Base-by-base conservation (phyloP, 2,329 filamentous ascomycete species). In the Periglandula ipomoeae region DNA sequence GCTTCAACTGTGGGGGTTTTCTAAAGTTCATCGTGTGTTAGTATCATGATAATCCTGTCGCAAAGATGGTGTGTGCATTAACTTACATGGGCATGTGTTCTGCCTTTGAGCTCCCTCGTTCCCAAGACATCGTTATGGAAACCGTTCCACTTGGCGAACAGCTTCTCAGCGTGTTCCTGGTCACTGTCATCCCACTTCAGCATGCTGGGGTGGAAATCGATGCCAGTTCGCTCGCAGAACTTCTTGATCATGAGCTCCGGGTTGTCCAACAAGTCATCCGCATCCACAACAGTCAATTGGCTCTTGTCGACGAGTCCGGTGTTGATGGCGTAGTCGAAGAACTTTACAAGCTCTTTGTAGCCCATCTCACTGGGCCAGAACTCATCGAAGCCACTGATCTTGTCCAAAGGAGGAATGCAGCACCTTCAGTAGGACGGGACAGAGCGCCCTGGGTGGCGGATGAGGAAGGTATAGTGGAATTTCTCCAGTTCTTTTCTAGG, bases 371-470 rank as follows among this genome's bases (percentile, higher is more conserved):
- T 81, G 35, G 89, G 85, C 71, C 90, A 83, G 73, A 95, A 96
- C 61, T 89, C 72, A 66, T 85, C 75, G 72, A 94, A 97, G 7
- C 89, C 88, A 0, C 91, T 97, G 53, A 88, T 70, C 42, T 84
- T 73, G 61, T 86, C 82, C 49, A 96, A 76, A 0, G 93, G 93
- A 13, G 93, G 90, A 47, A 95, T 79, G 44, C 88, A 95, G 77
- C 91, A 97, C 58, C 91, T 85, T 75, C 85, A 95, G 73, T 91
- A 97, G 42, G 88, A 95, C 7, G 93, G 93, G 55, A 97, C 90
- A 59, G 87, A 86, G 63, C 82, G 82, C 59, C 88, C 82, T n/a
- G 93, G 93, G 65, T 97, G 89, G 50, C 93, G 90, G 73, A 98
- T 97, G 54, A 97, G 78, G 70, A 98, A 97, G 20, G 90, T 88